These are phyloP conservation scores for Cyberlindnera saturnus DNA, from an alignment of 805 yeast genomes.

Conservation along the genomic window DNA sequence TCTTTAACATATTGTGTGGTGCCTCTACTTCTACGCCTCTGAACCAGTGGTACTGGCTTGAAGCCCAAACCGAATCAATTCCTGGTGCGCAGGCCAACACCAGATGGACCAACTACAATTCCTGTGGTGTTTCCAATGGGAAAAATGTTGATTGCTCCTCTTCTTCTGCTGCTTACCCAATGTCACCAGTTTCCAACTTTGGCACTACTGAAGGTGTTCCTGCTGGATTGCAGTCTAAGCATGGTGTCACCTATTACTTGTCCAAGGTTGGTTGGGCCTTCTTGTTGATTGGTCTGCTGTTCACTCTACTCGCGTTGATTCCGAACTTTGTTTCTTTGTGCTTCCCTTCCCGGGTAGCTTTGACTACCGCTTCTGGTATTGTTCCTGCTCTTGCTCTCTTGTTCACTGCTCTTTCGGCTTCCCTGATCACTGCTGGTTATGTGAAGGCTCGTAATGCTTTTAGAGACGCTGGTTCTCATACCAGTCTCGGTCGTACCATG, in stretches of 20 bases:
- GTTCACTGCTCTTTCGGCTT: conserved; percentile 40
- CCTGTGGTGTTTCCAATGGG: conserved; percentile 41
- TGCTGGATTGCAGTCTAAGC: conserved; percentile 37
- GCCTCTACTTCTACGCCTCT: conserved; percentile 46
- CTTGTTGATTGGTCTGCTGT: conserved; percentile 50
- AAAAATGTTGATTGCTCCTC: conserved; percentile 43
- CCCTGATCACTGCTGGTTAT: conserved; percentile 48
- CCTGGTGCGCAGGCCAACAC: conserved; percentile 36
- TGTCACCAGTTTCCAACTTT: conserved; percentile 77
- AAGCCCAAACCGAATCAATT: conserved; percentile 58
- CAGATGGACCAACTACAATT: conserved; percentile 82
- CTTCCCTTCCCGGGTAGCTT: conserved; percentile 14
- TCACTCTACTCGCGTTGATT: conserved; percentile 42
- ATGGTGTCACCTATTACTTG: conserved; percentile 54
- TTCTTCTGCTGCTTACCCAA: conserved; percentile 70
- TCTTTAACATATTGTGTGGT: conserved; percentile 67
- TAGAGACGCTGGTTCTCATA: conserved; percentile 32
- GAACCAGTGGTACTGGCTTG: conserved; percentile 70
- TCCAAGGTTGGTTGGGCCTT: conserved; percentile 67
- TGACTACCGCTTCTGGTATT: conserved; percentile 16
- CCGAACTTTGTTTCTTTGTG: conserved; percentile 25
- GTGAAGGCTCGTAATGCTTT: conserved; percentile 47
- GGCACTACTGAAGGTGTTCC: conserved; percentile 50
- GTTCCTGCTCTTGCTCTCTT: conserved; percentile 31
- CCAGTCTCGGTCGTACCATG: conserved; percentile 41